Base-by-base conservation (phyloP, 2,329 filamentous ascomycete genomes). In the Penicillium sp. region DNA sequence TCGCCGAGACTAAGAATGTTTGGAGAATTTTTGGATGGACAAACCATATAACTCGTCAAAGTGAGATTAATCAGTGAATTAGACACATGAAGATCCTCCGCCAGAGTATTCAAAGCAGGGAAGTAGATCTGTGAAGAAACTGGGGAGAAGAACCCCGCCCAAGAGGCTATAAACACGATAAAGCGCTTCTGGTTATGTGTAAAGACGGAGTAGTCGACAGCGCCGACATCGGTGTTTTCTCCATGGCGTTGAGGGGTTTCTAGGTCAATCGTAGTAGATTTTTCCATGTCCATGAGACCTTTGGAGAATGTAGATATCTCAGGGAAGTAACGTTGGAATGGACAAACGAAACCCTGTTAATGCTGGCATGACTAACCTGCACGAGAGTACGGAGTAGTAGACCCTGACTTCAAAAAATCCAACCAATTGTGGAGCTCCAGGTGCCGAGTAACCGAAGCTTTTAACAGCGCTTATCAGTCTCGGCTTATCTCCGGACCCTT, bases 101-200 rank as follows among this genome's bases (percentile, higher is more conserved):
- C 66, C 16, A 74, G 54, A 1, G 65, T 68, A 51, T 72, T 73
- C 33, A 79, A 59, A 7, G 74, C 70, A 2, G 78, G 78, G 45
- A 77, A 74, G 58, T 78, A 79, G 50, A 79, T 79, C 58, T 77
- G 76, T 9, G 76, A 73, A 4, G 76, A 76, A 1, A 81, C 67
- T 0, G 77, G 76, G n/a, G 76, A 77, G 65, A 80, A 79, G 56
- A 79, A 72, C 22, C 65, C 68, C n/a, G 67, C 68, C 65, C 67
- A 70, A 39, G 55, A 67, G 13, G 67, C 67, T 59, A 67, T 65
- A 35, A 69, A 66, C 39, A 71, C 62, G 35, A 71, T 69, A 45
- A 58, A 68, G 14, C 65, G 56, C 43, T 64, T 65, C 54, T 75
- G 69, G 42, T 59, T 59, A 16, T 49, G 58, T 19, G 67, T 69